phyloP scores from a whole-genome alignment of 2,329 filamentous ascomycete species.

The Ascosphaera acerosa region DNA sequence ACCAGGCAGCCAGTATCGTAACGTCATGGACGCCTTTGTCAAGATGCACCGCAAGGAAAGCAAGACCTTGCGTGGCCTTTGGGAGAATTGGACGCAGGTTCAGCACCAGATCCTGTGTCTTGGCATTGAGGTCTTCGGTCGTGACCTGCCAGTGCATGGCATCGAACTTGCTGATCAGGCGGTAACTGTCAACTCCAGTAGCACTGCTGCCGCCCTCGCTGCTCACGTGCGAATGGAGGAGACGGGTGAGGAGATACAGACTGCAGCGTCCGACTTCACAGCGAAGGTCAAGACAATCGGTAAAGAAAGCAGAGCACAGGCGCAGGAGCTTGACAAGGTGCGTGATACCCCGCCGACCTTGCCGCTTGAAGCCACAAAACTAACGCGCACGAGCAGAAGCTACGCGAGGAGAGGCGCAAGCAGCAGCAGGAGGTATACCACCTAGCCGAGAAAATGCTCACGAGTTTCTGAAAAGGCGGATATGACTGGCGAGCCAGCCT shows the following conservation, averaged over 20 bases:
- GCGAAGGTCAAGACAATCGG: constrained; percentile 2
- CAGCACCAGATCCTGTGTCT: constrained; percentile 7
- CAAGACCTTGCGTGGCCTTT: constrained; percentile 4
- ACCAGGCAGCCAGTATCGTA: too few species aligned
- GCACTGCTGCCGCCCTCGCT: too few species aligned
- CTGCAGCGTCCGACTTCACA: background rate
- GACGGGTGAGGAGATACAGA: constrained; percentile 1
- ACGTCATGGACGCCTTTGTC: too few species aligned
- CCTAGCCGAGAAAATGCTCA: constrained; percentile 6
- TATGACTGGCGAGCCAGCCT: too few species aligned
- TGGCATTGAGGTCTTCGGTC: constrained; percentile 6
- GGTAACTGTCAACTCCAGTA: too few species aligned
- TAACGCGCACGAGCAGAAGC: constrained; percentile 5
- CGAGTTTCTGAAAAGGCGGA: constrained; percentile 3
- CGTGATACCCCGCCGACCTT: too few species aligned
- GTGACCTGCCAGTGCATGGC: too few species aligned
- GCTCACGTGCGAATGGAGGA: constrained; percentile 2
- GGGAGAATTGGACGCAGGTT: constrained; percentile 7
- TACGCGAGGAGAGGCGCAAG: constrained; percentile 4
- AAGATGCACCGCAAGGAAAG: too few species aligned
- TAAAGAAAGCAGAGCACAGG: constrained; percentile 2
- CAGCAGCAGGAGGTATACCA: constrained; percentile 6
- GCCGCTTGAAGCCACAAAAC: too few species aligned
- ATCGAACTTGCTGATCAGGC: too few species aligned
- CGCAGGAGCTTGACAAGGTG: too few species aligned